A percentile compares a stretch with the other conserved stretches of the same genome.
Evolutionary conservation across 805 yeast species (phyloP).

Genomic region (Saccharomyces kudriavzevii): DNA sequence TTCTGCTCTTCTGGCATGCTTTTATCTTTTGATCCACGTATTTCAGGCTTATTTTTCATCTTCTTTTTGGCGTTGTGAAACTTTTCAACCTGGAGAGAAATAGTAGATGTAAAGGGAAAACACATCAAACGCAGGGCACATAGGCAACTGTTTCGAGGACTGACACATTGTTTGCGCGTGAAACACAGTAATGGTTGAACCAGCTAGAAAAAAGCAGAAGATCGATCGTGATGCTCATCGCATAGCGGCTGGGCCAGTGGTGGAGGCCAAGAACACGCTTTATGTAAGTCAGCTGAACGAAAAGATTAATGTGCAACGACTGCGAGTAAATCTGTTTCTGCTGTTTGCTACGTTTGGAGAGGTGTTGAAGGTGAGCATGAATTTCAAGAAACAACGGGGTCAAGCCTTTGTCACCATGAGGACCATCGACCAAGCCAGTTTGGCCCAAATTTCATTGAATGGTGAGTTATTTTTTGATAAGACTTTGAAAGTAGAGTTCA

Average conservation of each 20-base stretch:
- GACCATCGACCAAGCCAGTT: constrained; percentile 40
- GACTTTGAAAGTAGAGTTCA: constrained; percentile 38
- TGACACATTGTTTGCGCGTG: neutral
- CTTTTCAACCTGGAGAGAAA: neutral
- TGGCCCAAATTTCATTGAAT: constrained; percentile 43
- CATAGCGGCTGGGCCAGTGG: neutral
- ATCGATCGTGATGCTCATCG: neutral
- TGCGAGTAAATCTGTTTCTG: constrained; percentile 49
- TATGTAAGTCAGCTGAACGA: constrained; percentile 56
- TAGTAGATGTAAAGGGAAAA: neutral
- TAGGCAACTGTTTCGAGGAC: neutral
- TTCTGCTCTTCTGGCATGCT: neutral
- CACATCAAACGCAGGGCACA: neutral
- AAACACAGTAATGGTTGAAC: constrained; percentile 5
- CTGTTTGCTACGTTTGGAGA: constrained; percentile 60
- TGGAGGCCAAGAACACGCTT: constrained; percentile 38
- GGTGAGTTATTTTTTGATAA: constrained; percentile 47
- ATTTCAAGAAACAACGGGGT: constrained; percentile 44
- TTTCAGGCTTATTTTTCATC: neutral
- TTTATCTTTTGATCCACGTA: neutral
- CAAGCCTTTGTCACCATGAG: constrained; percentile 58
- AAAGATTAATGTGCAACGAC: constrained; percentile 33
- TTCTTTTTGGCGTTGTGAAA: neutral
- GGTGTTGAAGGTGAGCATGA: constrained; percentile 43
- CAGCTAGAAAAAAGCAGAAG: constrained; percentile 10